These are phyloP conservation scores for Suhomyces yuchorum DNA, from an alignment of 1,139 yeast genomes.

Conservation along the genomic window DNA sequence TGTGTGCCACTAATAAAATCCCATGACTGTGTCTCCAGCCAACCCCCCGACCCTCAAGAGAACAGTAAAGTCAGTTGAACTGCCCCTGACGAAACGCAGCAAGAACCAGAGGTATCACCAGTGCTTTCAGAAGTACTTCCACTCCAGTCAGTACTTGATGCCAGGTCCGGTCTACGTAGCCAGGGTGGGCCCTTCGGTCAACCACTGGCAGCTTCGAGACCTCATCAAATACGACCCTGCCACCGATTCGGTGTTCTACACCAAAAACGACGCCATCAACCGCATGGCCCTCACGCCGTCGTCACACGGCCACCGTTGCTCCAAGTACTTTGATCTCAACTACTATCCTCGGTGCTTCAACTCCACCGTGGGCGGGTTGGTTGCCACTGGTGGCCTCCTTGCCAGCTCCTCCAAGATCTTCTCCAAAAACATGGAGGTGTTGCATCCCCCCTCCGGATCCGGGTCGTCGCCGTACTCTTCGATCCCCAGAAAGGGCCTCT, in stretches of 20 bases:
- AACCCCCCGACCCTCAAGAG: constrained; percentile 6
- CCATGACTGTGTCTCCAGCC: constrained; percentile 13
- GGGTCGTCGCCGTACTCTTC: neutral
- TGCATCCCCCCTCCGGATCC: constrained; percentile 22
- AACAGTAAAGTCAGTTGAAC: neutral
- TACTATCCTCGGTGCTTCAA: constrained; percentile 71
- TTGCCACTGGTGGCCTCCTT: constrained; percentile 74
- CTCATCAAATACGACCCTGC: constrained; percentile 52
- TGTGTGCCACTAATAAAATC: no score
- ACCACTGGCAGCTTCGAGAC: constrained; percentile 91
- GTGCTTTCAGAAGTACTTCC: constrained; percentile 51
- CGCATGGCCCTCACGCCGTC: constrained; percentile 23
- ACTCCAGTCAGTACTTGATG: constrained; percentile 40
- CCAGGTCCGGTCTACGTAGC: constrained; percentile 43
- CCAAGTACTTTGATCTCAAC: constrained; percentile 46
- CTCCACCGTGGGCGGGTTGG: constrained; percentile 56
- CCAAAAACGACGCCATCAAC: constrained; percentile 36
- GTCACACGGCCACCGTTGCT: constrained; percentile 11
- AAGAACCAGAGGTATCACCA: constrained; percentile 26
- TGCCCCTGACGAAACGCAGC: constrained; percentile 4
- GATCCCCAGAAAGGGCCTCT: constrained; percentile 55
- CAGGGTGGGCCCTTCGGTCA: constrained; percentile 34
- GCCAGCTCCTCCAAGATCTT: constrained; percentile 26
- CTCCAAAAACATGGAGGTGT: constrained; percentile 31
- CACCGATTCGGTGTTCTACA: constrained; percentile 35